Evolutionary conservation across 352 stramenopile genomes (phyloP).

Genomic region (Phytophthora capsici): DNA sequence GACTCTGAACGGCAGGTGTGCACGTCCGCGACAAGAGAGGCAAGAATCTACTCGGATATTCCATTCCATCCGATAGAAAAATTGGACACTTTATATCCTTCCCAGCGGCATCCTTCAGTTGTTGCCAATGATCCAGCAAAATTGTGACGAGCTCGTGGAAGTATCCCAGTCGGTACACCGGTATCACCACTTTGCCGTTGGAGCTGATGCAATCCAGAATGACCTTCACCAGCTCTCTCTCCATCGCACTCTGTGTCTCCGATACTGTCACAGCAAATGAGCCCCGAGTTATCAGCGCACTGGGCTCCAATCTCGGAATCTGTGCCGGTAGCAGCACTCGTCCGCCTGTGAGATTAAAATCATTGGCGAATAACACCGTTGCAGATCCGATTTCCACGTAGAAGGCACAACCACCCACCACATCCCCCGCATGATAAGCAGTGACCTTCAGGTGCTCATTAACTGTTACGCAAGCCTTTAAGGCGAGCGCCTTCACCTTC

Average conservation of each 20-base stretch:
- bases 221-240: conserved; percentile 81
- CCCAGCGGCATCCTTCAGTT: conserved; percentile 45
- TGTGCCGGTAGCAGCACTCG: conserved; percentile 72
- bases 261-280: conserved; percentile 85
- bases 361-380: conserved; percentile 77
- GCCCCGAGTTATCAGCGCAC: conserved; percentile 68
- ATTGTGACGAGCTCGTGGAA: conserved; percentile 83
- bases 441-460: conserved; percentile 80
- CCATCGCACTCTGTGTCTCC: conserved; percentile 81
- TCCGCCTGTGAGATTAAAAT: conserved; percentile 81
- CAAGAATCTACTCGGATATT: conserved; percentile 62
- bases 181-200: conserved; percentile 86
- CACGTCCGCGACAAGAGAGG: conserved; percentile 72
- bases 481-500: conserved; percentile 50
- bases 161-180: conserved; percentile 78
- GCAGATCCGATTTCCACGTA: conserved; percentile 77
- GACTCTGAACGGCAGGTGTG: conserved; percentile 45
- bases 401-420: conserved; percentile 78
- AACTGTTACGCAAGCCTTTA: conserved; percentile 65
- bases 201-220: conserved; percentile 79
- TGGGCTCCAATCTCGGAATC: conserved; percentile 71
- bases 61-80: conserved; percentile 70
- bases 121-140: conserved; percentile 74
- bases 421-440: conserved; percentile 82
- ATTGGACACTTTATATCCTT: conserved; percentile 55